phyloP scores from a whole-genome alignment of 148 eudicot genomes.

The Rhododendron ferrugineum region DNA sequence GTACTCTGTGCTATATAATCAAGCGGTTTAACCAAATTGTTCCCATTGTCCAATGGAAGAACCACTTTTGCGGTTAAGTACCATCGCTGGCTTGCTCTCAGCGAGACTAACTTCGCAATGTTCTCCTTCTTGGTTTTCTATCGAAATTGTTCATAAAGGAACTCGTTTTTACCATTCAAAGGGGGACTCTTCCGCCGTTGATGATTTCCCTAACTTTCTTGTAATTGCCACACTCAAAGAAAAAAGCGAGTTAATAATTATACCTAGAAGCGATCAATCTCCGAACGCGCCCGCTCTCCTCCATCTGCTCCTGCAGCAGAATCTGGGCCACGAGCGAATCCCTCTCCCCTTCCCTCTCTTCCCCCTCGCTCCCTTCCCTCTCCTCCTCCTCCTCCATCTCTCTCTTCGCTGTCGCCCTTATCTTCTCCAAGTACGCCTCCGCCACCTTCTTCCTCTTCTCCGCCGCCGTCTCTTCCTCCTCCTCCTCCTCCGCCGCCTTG shows the following conservation, averaged over 20 bases:
- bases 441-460: slow-evolving; percentile 41
- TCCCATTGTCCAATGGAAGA: no score
- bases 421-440: slow-evolving; percentile 20
- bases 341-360: slow-evolving; percentile 42
- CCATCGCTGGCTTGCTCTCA: no score
- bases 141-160: no score
- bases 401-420: slow-evolving; percentile 20
- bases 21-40: background rate
- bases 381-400: slow-evolving; percentile 33
- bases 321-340: slow-evolving; percentile 57
- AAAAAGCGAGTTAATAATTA: background rate
- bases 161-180: no score
- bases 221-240: background rate
- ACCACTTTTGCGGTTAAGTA: no score
- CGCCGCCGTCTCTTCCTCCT: slow-evolving; percentile 43
- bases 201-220: no score
- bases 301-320: slow-evolving; percentile 71
- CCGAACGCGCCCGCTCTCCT: slow-evolving; percentile 76
- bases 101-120: no score
- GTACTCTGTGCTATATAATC: background rate
- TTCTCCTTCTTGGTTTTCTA: no score
- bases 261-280: slow-evolving; percentile 72
- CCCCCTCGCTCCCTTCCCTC: slow-evolving; percentile 22
- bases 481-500: slow-evolving; percentile 22
- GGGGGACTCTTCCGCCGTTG: no score